Evolutionary conservation across 805 yeast species (phyloP).

Genomic region (Barnettozyma californica): DNA sequence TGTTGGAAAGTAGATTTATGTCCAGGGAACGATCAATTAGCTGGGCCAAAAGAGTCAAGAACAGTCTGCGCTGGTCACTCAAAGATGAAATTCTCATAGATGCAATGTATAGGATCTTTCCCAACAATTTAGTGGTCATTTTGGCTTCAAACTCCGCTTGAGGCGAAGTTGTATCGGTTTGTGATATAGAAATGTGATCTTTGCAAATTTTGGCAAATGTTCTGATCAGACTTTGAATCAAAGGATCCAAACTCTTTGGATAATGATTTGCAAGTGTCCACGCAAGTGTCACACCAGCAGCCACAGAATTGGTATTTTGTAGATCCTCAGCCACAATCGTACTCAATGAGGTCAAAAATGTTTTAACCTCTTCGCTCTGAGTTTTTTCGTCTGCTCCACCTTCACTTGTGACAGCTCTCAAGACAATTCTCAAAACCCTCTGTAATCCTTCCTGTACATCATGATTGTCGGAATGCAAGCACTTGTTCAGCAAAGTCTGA

Average conservation of each 20-base stretch:
- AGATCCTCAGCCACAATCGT: conserved; percentile 77
- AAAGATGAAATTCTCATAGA: conserved; percentile 77
- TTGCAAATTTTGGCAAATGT: conserved; percentile 86
- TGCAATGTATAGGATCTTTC: conserved; percentile 70
- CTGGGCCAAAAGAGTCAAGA: conserved; percentile 80
- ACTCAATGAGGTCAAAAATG: conserved; percentile 55
- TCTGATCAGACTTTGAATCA: conserved; percentile 74
- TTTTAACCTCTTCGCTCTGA: conserved; percentile 55
- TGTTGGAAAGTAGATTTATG: conserved; percentile 63
- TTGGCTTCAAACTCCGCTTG: conserved; percentile 65
- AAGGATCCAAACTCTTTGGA: conserved; percentile 69
- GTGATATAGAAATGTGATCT: conserved; percentile 66
- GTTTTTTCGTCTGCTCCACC: conserved; percentile 42
- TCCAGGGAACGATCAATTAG: conserved; percentile 85
- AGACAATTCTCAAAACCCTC: conserved; percentile 62
- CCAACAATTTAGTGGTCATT: conserved; percentile 71
- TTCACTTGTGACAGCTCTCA: conserved; percentile 57
- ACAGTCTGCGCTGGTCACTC: conserved; percentile 91
- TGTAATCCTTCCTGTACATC: conserved; percentile 84
- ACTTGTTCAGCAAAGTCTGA: conserved; percentile 71
- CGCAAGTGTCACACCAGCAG: conserved; percentile 79
- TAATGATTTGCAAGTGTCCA: conserved; percentile 76
- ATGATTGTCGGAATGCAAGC: conserved; percentile 75
- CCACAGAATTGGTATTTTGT: conserved; percentile 63
- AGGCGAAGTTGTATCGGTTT: conserved; percentile 31